phyloP scores from a whole-genome alignment of 2,329 filamentous ascomycete genomes.

The Fusarium sp. region DNA sequence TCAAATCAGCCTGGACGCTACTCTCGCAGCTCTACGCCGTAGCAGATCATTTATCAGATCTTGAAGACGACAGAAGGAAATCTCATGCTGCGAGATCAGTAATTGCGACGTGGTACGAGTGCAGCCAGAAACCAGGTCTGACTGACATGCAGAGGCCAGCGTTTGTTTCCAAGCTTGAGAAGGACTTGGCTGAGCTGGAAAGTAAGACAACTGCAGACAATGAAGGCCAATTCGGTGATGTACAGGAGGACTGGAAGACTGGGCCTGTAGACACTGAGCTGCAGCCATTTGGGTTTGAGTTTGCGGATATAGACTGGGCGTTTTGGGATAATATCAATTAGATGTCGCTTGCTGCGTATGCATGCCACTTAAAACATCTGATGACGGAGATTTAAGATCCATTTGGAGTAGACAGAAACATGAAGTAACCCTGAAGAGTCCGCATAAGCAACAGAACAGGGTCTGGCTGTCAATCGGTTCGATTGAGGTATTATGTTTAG shows the following conservation, averaged over 20 bases:
- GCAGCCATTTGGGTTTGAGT: conserved; percentile 25
- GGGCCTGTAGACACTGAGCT: not conserved
- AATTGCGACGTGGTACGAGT: conserved; percentile 19
- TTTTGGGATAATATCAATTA: conserved; percentile 26
- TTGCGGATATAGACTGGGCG: conserved; percentile 23
- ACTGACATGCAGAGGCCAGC: not conserved
- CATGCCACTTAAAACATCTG: too few species aligned
- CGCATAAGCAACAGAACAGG: not conserved
- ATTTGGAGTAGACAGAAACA: accelerated
- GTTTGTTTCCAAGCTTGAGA: conserved; percentile 12
- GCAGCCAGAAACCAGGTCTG: conserved; percentile 6
- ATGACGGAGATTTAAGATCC: not conserved
- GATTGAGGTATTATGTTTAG: too few species aligned
- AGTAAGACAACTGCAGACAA: accelerated
- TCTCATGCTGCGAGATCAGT: conserved; percentile 17
- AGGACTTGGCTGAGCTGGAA: not conserved
- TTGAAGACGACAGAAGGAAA: conserved; percentile 12
- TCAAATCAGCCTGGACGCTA: conserved; percentile 10
- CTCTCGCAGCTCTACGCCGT: not conserved
- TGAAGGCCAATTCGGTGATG: not conserved
- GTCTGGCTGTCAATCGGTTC: not conserved
- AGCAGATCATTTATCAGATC: not conserved
- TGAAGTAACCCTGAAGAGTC: accelerated
- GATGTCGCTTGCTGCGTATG: accelerated
- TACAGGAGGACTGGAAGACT: not conserved